Conservation (phyloP, 768 basidiomycete genomes). For the Pleurotus cornucopiae region DNA sequence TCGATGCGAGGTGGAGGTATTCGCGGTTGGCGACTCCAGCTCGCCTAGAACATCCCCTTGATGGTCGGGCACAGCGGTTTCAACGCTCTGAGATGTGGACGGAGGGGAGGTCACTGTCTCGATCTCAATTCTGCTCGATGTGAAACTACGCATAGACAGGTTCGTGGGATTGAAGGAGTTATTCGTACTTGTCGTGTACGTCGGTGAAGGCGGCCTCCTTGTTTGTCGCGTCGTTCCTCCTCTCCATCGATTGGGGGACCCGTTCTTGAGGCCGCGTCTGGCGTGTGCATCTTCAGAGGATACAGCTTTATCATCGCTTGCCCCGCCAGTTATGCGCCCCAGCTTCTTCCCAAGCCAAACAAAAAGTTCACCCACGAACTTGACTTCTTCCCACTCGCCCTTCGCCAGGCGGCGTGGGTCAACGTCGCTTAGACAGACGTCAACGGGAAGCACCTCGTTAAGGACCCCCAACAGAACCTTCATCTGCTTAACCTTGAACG, state of each 20-base stretch:
- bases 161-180: conserved; percentile 1
- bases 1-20: neutral
- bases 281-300: too few species aligned
- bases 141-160: neutral
- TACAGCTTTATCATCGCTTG: neutral
- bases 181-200: neutral
- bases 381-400: conserved; percentile 64
- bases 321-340: conserved; percentile 25
- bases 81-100: neutral
- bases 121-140: neutral
- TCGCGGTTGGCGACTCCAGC: neutral
- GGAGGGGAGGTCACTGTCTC: conserved; percentile 4
- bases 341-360: conserved; percentile 60
- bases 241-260: neutral
- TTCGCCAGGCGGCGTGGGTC: conserved; percentile 63
- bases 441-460: conserved; percentile 51
- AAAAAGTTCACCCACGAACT: conserved; percentile 60
- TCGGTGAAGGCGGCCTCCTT: neutral
- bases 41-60: neutral
- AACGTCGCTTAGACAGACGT: conserved; percentile 61
- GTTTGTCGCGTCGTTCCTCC: neutral
- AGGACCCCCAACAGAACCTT: conserved; percentile 75
- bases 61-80: neutral
- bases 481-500: conserved; percentile 55
- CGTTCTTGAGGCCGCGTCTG: neutral